These are phyloP conservation scores for Calycina marina DNA, from an alignment of 2,329 filamentous ascomycete species.

Conservation along the genomic window DNA sequence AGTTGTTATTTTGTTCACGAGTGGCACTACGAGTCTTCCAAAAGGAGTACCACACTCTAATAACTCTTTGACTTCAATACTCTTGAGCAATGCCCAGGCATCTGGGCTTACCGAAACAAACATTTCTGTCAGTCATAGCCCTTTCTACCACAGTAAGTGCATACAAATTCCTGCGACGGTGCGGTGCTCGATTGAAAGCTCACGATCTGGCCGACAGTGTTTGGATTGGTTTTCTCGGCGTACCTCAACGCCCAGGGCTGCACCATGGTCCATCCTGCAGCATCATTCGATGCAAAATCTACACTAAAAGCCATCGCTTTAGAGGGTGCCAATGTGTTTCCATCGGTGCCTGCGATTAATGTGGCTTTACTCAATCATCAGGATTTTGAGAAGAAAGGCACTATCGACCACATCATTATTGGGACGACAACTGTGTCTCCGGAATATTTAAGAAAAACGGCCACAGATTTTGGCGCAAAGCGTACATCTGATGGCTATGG, in stretches of 20 bases:
- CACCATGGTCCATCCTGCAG: conserved; percentile 39
- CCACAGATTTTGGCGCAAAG: conserved; percentile 1
- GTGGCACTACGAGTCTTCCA: conserved; percentile 72
- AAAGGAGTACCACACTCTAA: conserved; percentile 85
- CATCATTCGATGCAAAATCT: conserved; percentile 68
- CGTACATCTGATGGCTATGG: conserved; percentile 35
- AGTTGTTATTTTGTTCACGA: conserved; percentile 91
- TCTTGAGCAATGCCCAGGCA: conserved; percentile 6
- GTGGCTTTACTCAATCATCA: conserved; percentile 4
- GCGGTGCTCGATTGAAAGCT: too few relatives aligned
- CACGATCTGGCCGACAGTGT: too few relatives aligned
- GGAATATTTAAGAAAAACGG: neutral
- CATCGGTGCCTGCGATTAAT: conserved; percentile 4
- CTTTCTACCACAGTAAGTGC: conserved; percentile 2
- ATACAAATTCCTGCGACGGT: too few relatives aligned
- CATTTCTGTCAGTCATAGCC: neutral
- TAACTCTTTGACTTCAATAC: conserved; percentile 56
- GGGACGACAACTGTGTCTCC: neutral
- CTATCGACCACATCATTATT: neutral
- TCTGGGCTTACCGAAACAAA: neutral
- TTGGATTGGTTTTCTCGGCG: neutral
- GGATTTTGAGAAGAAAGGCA: conserved; percentile 5
- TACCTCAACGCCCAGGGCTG: conserved; percentile 2
- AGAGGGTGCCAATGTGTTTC: conserved; percentile 21
- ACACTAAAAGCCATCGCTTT: conserved; percentile 39